Percentiles rank a stretch among this genome's conserved stretches.
phyloP scores from a whole-genome alignment of 306 rosid species.

The Geum urbanum region DNA sequence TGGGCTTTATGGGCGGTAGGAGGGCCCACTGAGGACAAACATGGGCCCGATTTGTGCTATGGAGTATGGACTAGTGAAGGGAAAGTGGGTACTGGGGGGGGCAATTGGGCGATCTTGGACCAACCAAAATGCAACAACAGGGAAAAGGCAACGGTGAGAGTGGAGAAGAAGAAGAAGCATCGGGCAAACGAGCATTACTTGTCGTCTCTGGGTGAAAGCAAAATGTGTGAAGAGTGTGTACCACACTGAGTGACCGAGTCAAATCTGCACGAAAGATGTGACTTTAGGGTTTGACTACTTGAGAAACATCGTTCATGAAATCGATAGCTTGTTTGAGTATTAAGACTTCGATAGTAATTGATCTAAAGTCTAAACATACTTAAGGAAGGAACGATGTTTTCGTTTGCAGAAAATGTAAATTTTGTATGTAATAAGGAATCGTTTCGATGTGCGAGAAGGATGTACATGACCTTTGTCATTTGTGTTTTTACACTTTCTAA shows the following conservation, averaged over 20 bases:
- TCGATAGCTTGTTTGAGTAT: neutral
- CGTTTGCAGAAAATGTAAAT: too few species aligned
- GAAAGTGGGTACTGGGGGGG: neutral
- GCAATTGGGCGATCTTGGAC: conserved; percentile 16
- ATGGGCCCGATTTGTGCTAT: conserved; percentile 19
- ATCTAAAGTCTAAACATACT: too few species aligned
- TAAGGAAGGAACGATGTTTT: too few species aligned
- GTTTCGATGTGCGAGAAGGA: too few species aligned
- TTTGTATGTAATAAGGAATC: too few species aligned
- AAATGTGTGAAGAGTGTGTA: neutral
- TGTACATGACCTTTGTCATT: too few species aligned
- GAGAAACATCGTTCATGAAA: neutral
- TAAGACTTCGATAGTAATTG: too few species aligned
- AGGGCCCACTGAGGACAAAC: conserved; percentile 21
- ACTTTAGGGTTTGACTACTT: neutral
- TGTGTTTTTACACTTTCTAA: too few species aligned
- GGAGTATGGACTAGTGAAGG: conserved; percentile 3
- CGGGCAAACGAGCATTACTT: conserved; percentile 12
- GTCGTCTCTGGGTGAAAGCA: neutral
- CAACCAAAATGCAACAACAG: conserved; percentile 22
- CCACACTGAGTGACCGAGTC: conserved; percentile 18
- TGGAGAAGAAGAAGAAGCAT: neutral
- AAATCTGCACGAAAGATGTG: conserved; percentile 12
- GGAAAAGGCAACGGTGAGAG: conserved; percentile 33
- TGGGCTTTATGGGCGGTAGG: conserved; percentile 22